A percentile compares a stretch with the other conserved stretches of the same genome.
These are phyloP conservation scores for Calonectria leucothoes DNA, from an alignment of 2,329 filamentous ascomycete genomes.

Conservation along the genomic window DNA sequence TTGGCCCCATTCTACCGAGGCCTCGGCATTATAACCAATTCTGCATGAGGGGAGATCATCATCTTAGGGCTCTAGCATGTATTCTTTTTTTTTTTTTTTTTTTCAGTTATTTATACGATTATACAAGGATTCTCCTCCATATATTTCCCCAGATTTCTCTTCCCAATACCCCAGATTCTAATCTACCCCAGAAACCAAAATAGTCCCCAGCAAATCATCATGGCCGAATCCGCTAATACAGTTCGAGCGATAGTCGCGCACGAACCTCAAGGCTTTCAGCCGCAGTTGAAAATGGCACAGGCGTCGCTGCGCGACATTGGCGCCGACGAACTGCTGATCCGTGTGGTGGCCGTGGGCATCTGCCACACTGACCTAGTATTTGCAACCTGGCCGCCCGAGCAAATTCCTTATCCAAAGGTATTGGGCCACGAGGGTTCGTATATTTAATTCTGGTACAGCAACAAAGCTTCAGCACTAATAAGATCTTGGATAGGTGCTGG, in stretches of 20 bases:
- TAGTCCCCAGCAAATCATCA: not conserved
- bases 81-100: too few species aligned
- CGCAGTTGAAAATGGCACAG: not conserved
- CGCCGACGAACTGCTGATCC: not conserved
- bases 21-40: not conserved
- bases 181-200: not conserved
- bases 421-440: not conserved
- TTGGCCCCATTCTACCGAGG: not conserved
- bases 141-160: not conserved
- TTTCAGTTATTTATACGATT: not conserved
- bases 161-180: not conserved
- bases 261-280: not conserved
- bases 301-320: not conserved
- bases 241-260: not conserved
- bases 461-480: not conserved
- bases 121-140: not conserved
- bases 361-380: not conserved
- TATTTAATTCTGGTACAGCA: not conserved
- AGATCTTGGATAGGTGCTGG: not conserved
- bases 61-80: not conserved
- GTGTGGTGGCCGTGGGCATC: not conserved
- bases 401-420: not conserved
- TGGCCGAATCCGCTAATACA: not conserved
- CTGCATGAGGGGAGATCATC: not conserved
- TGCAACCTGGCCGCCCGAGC: not conserved